Evolutionary conservation across 306 rosid species (phyloP).

Genomic region (Nissolia schottii): DNA sequence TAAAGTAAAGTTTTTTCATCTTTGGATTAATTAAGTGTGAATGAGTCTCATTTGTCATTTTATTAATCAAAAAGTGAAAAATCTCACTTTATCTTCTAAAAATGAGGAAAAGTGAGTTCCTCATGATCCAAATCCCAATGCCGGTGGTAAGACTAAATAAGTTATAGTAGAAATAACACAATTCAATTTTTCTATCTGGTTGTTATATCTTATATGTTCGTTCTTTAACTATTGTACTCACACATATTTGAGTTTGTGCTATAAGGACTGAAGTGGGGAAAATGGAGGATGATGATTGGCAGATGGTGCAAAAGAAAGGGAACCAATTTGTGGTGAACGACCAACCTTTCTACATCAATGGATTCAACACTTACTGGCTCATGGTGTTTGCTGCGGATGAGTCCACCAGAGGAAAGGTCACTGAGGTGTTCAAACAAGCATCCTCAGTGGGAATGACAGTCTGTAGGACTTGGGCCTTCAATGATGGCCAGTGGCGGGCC

Average conservation of each 20-base stretch:
- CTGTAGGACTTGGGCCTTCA: constrained; percentile 96
- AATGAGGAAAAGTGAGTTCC: too few species aligned
- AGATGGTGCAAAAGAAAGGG: constrained; percentile 75
- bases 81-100: too few species aligned
- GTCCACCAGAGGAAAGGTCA: constrained; percentile 84
- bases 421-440: constrained; percentile 70
- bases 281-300: constrained; percentile 50
- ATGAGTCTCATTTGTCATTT: too few species aligned
- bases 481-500: constrained; percentile 93
- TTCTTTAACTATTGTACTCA: background rate
- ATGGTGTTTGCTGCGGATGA: constrained; percentile 91
- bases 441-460: constrained; percentile 77
- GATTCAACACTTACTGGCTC: constrained; percentile 94
- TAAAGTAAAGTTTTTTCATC: too few species aligned
- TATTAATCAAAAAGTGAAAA: too few species aligned
- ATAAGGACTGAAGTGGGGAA: constrained; percentile 35
- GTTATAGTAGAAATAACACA: too few species aligned
- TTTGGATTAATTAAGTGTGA: too few species aligned
- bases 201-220: background rate
- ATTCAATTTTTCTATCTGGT: background rate
- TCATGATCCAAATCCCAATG: too few species aligned
- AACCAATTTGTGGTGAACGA: constrained; percentile 78
- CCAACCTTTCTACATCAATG: constrained; percentile 83
- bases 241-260: background rate
- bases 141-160: too few species aligned